phyloP scores from a whole-genome alignment of 2,329 filamentous ascomycete genomes.

The Shiraia bambusicola region DNA sequence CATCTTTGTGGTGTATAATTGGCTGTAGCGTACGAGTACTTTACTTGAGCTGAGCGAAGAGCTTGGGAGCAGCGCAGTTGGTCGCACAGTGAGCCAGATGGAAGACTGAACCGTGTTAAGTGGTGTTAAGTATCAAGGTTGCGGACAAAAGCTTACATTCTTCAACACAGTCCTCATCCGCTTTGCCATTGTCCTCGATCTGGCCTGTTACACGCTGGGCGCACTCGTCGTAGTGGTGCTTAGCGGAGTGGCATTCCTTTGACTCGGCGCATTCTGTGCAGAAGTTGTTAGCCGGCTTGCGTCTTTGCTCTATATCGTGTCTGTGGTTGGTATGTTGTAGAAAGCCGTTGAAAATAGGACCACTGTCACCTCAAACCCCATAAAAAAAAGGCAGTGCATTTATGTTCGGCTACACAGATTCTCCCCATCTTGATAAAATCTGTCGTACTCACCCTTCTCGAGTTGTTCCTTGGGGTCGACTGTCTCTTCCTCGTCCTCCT shows the following conservation, averaged over 20 bases:
- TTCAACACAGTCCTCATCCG: constrained; percentile 95
- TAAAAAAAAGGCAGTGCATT: background rate
- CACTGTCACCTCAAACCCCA: constrained; percentile 9
- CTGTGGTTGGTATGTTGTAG: background rate
- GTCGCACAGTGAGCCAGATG: constrained; percentile 95
- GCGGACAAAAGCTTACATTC: constrained; percentile 73
- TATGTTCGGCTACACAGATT: no score
- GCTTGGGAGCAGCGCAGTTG: constrained; percentile 91
- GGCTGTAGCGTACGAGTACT: constrained; percentile 9
- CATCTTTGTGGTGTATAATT: constrained; percentile 11
- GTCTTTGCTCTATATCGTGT: constrained; percentile 3
- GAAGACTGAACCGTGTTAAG: constrained; percentile 70
- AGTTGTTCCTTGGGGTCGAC: constrained; percentile 85
- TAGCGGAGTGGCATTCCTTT: constrained; percentile 77
- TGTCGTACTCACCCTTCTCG: constrained; percentile 77
- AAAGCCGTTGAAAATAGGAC: constrained; percentile 2
- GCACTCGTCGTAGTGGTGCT: constrained; percentile 99
- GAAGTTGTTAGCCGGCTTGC: constrained; percentile 24
- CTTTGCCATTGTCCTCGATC: constrained; percentile 71
- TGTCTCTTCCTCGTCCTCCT: constrained; percentile 79
- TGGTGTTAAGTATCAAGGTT: background rate
- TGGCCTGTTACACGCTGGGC: constrained; percentile 82
- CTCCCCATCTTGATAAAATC: background rate
- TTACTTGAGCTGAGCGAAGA: constrained; percentile 92
- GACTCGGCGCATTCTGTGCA: constrained; percentile 82